These are phyloP conservation scores for Huntiella bhutanensis DNA, from an alignment of 2,329 filamentous ascomycete species.

Conservation along the genomic window DNA sequence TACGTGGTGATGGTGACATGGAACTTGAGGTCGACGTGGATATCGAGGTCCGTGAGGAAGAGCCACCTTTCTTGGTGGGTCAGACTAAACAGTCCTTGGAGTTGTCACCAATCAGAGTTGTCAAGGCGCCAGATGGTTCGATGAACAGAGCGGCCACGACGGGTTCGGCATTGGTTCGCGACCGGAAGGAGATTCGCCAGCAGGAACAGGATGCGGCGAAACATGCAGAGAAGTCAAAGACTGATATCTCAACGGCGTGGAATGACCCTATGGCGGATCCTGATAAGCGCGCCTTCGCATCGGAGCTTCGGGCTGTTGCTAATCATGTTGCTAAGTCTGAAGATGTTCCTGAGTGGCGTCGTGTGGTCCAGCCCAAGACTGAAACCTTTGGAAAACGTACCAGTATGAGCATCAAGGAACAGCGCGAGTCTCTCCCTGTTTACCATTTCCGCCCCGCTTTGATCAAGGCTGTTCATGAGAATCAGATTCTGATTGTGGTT, in stretches of 20 bases:
- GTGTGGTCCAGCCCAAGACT: slow-evolving; percentile 59
- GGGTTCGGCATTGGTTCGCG: slow-evolving; percentile 71
- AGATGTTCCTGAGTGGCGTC: slow-evolving; percentile 81
- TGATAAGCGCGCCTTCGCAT: slow-evolving; percentile 73
- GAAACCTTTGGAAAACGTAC: slow-evolving; percentile 72
- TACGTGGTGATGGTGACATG: slow-evolving; percentile 70
- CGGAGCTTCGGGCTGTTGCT: slow-evolving; percentile 51
- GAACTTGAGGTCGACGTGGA: slow-evolving; percentile 93
- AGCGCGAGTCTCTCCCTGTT: slow-evolving; percentile 75
- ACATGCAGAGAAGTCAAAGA: slow-evolving; percentile 51
- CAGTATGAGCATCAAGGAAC: slow-evolving; percentile 82
- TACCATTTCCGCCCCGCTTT: slow-evolving; percentile 75
- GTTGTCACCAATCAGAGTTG: slow-evolving; percentile 82
- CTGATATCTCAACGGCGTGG: slow-evolving; percentile 82
- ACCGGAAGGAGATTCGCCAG: slow-evolving; percentile 72
- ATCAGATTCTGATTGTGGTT: slow-evolving; percentile 88
- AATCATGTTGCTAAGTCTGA: slow-evolving; percentile 43
- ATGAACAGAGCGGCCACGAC: slow-evolving; percentile 94
- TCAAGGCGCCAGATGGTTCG: slow-evolving; percentile 96
- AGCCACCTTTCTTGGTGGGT: slow-evolving; percentile 85
- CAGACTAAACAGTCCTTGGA: slow-evolving; percentile 95
- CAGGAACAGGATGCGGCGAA: slow-evolving; percentile 63
- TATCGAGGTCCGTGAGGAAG: slow-evolving; percentile 89
- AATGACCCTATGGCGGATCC: slow-evolving; percentile 87
- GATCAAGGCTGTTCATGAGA: slow-evolving; percentile 67